Conservation (phyloP, 202 grass and related monocot genomes). For the Elaeis oleifera region DNA sequence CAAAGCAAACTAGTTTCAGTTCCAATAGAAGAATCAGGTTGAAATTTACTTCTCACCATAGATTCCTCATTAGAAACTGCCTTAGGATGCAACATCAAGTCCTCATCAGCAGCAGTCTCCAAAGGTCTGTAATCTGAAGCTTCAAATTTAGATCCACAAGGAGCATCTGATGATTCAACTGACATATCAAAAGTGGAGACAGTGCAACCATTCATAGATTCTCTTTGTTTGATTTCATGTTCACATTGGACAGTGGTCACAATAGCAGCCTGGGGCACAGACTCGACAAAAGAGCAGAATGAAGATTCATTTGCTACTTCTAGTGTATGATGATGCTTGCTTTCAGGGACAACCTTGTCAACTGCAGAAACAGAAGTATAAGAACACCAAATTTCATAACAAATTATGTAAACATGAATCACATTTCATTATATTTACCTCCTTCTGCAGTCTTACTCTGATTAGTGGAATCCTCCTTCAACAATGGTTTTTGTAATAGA, state of each 20-base stretch:
- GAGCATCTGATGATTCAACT: constrained; percentile 15
- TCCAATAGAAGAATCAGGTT: too few relatives aligned
- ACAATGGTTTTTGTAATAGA: constrained; percentile 82
- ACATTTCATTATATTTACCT: constrained; percentile 38
- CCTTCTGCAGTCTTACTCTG: constrained; percentile 21
- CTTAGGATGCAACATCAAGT: too few relatives aligned
- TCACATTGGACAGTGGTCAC: constrained; percentile 16
- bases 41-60: too few relatives aligned
- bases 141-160: constrained; percentile 19
- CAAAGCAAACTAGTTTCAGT: too few relatives aligned
- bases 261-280: constrained; percentile 21
- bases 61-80: too few relatives aligned
- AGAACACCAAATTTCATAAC: too few relatives aligned
- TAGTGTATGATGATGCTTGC: constrained; percentile 18
- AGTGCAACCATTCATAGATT: not conserved
- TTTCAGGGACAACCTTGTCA: constrained; percentile 5
- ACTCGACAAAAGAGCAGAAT: constrained; percentile 22
- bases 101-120: not conserved
- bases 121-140: constrained; percentile 13
- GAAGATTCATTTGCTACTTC: constrained; percentile 24
- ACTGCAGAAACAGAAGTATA: constrained; percentile 4
- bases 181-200: constrained; percentile 26
- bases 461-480: constrained; percentile 36
- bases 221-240: constrained; percentile 27
- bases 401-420: too few relatives aligned